A percentile compares a stretch with the other conserved stretches of the same genome.
Evolutionary conservation across 306 rosid genomes (phyloP).

Genomic region (Bauhinia variegata): DNA sequence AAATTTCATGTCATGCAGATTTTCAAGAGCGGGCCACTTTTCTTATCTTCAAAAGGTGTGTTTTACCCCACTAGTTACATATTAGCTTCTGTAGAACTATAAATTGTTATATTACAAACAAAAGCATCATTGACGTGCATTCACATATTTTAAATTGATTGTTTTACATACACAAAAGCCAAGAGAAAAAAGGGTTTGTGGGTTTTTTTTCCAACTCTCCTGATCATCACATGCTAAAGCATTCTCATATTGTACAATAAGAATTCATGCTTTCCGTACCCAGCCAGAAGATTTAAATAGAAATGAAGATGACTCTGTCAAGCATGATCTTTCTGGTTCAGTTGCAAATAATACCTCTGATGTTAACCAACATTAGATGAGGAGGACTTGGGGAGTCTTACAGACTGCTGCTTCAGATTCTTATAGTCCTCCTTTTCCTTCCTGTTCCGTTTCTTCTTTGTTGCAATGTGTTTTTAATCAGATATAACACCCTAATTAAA

Average conservation of each 20-base stretch:
- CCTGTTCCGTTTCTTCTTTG: conserved; percentile 4
- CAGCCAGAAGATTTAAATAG: background rate
- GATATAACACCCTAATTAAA: background rate
- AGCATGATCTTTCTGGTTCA: conserved; percentile 12
- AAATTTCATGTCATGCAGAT: conserved; percentile 57
- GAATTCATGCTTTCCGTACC: background rate
- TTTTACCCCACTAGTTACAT: conserved; percentile 18
- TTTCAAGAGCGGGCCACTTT: conserved; percentile 94
- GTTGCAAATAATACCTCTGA: background rate
- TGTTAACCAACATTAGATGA: background rate
- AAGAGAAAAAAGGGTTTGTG: background rate
- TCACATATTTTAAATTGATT: background rate
- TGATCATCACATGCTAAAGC: conserved; percentile 8
- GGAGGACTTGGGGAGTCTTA: conserved; percentile 2
- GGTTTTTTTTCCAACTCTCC: background rate
- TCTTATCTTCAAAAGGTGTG: conserved; percentile 93
- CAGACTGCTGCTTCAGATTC: background rate
- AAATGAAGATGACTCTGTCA: conserved; percentile 15
- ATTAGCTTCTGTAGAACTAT: conserved; percentile 25
- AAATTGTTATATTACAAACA: conserved; percentile 1
- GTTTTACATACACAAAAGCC: conserved; percentile 2
- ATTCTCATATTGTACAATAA: background rate
- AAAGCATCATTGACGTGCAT: conserved; percentile 20
- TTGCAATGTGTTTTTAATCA: background rate
- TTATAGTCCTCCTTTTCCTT: background rate